A percentile compares a stretch with the other conserved stretches of the same genome.
These are phyloP conservation scores for Solanum sparsipilum DNA, from an alignment of 257 asterid species.

Conservation along the genomic window DNA sequence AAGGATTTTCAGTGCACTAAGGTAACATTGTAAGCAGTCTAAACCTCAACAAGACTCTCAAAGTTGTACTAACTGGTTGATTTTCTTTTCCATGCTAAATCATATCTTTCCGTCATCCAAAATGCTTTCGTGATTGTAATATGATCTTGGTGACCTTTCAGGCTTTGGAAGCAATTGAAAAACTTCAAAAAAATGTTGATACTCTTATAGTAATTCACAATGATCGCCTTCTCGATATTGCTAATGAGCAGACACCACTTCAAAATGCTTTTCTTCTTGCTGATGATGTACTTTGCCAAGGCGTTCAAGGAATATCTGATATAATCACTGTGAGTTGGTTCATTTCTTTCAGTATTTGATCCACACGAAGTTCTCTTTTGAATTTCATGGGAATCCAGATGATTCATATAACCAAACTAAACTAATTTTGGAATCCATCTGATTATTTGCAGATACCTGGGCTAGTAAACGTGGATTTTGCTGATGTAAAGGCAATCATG, in stretches of 20 bases:
- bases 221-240: constrained; percentile 85
- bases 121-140: background rate
- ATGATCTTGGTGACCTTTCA: constrained; percentile 2
- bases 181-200: constrained; percentile 89
- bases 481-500: constrained; percentile 99
- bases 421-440: background rate
- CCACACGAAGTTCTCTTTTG: background rate
- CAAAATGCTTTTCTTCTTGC: constrained; percentile 98
- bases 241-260: constrained; percentile 84
- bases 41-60: background rate
- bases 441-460: constrained; percentile 74
- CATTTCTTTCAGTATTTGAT: background rate
- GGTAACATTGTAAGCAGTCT: background rate
- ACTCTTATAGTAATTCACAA: constrained; percentile 91
- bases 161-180: constrained; percentile 96
- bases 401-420: background rate
- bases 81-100: background rate
- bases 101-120: background rate
- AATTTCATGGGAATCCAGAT: background rate
- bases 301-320: constrained; percentile 97
- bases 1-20: background rate
- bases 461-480: constrained; percentile 93
- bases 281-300: constrained; percentile 93
- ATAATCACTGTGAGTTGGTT: constrained; percentile 58
- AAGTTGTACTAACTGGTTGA: background rate